A percentile compares a stretch with the other conserved stretches of the same genome.
Conservation (phyloP, 148 eudicot genomes). For the Amaranthus hypochondriacus region DNA sequence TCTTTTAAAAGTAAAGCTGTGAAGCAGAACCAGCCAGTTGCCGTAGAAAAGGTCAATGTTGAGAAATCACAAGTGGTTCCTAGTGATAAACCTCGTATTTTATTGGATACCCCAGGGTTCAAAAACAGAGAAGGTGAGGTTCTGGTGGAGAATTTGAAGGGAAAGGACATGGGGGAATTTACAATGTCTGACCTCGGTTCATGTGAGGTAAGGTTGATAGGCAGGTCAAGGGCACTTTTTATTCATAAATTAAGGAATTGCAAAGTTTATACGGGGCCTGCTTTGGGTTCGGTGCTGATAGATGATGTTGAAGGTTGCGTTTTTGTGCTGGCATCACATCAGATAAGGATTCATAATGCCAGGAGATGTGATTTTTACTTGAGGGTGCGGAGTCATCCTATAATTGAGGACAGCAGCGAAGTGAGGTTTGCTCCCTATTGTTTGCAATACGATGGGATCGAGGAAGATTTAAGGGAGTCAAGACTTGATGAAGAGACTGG, state of each 20-base stretch:
- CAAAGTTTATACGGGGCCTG: conserved; percentile 63
- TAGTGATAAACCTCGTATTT: conserved; percentile 10
- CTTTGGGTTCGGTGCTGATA: conserved; percentile 68
- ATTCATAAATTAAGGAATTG: conserved; percentile 53
- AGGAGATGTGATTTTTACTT: conserved; percentile 65
- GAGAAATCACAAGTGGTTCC: conserved; percentile 14
- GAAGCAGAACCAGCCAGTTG: conserved; percentile 27
- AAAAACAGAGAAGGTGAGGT: conserved; percentile 47
- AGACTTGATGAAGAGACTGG: conserved; percentile 69
- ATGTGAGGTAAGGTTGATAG: conserved; percentile 65
- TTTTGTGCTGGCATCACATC: conserved; percentile 78
- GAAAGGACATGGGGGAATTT: conserved; percentile 56
- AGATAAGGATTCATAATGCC: conserved; percentile 83
- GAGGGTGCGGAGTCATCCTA: conserved; percentile 79
- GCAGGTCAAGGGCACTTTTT: conserved; percentile 60
- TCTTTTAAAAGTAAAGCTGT: conserved; percentile 52
- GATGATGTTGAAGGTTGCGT: conserved; percentile 68
- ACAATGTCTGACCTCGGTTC: conserved; percentile 45
- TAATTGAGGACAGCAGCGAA: conserved; percentile 66
- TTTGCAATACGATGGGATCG: conserved; percentile 63
- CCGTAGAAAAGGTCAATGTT: conserved; percentile 10
- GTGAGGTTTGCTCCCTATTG: conserved; percentile 85
- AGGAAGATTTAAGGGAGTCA: conserved; percentile 54
- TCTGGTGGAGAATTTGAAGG: conserved; percentile 51
- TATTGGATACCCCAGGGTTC: conserved; percentile 53